phyloP scores from a whole-genome alignment of 2,329 filamentous ascomycete species.

The Penicillium sp. region DNA sequence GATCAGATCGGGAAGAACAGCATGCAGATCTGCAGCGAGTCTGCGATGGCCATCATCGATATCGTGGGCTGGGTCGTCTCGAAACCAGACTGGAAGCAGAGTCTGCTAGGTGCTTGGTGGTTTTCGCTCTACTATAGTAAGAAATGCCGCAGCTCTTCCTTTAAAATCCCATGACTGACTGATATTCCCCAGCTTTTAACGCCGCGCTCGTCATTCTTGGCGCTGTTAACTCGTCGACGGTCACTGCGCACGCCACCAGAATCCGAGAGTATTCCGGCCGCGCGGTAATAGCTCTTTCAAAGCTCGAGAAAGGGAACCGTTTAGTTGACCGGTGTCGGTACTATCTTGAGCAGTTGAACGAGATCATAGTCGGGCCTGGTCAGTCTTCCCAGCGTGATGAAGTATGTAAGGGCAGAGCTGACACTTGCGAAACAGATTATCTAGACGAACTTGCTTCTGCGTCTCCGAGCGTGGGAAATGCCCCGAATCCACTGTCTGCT shows the following conservation, averaged over 20 bases:
- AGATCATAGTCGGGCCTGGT: slow-evolving; percentile 9
- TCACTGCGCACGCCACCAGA: slow-evolving; percentile 8
- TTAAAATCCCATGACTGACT: neutral
- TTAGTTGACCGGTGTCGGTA: slow-evolving; percentile 31
- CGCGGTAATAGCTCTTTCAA: slow-evolving; percentile 23
- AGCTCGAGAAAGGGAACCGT: slow-evolving; percentile 30
- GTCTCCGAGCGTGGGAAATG: neutral
- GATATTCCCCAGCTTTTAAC: slow-evolving; percentile 28
- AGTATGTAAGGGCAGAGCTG: no score
- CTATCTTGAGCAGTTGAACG: slow-evolving; percentile 27
- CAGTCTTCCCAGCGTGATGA: no score
- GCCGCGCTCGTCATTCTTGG: slow-evolving; percentile 37
- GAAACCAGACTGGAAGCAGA: slow-evolving; percentile 18
- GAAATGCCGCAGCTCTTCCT: slow-evolving; percentile 11
- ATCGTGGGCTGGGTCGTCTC: slow-evolving; percentile 22
- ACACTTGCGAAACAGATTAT: no score
- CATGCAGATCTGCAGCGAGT: slow-evolving; percentile 33
- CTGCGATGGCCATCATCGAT: slow-evolving; percentile 31
- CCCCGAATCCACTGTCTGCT: neutral
- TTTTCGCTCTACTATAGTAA: slow-evolving; percentile 37
- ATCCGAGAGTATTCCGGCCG: slow-evolving; percentile 15
- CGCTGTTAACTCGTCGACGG: slow-evolving; percentile 15
- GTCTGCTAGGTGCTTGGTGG: slow-evolving; percentile 34
- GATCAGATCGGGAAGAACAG: slow-evolving; percentile 35
- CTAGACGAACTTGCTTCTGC: neutral